Evolutionary conservation across 768 basidiomycete genomes (phyloP).

Genomic region (Dentipellis sp.): DNA sequence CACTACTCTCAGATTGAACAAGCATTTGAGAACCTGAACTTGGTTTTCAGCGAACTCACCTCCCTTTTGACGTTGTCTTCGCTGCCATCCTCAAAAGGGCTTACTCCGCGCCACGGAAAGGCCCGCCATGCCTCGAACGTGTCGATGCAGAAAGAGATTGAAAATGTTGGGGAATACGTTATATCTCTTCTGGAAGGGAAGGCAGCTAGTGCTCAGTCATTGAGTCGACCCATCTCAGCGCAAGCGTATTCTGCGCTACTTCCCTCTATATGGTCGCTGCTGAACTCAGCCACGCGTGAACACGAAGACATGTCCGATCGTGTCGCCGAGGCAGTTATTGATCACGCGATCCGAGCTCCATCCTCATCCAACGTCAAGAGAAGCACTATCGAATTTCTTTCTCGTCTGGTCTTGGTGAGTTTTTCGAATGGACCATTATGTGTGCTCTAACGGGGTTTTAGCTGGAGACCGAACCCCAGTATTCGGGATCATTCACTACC

Average conservation of each 20-base stretch:
- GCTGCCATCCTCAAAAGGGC: background rate
- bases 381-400: slow-evolving; percentile 67
- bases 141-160: slow-evolving; percentile 21
- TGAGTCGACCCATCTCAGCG: slow-evolving; percentile 43
- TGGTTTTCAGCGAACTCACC: slow-evolving; percentile 70
- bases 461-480: slow-evolving; percentile 52
- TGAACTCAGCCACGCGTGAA: slow-evolving; percentile 29
- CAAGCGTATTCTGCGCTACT: slow-evolving; percentile 56
- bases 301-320: slow-evolving; percentile 14
- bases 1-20: slow-evolving; percentile 45
- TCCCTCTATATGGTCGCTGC: slow-evolving; percentile 71
- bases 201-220: slow-evolving; percentile 1
- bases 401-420: slow-evolving; percentile 59
- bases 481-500: slow-evolving; percentile 38
- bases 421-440: no score
- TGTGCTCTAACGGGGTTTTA: slow-evolving; percentile 17
- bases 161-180: slow-evolving; percentile 51
- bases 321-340: slow-evolving; percentile 48
- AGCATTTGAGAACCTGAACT: slow-evolving; percentile 58
- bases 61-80: slow-evolving; percentile 44
- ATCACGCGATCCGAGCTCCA: slow-evolving; percentile 52
- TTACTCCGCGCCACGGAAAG: background rate
- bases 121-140: background rate
- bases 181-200: slow-evolving; percentile 44
- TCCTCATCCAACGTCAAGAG: slow-evolving; percentile 59